Percentiles rank a stretch among this genome's conserved stretches.
phyloP scores from a whole-genome alignment of 1,139 yeast species.

The Candida tropicalis region DNA sequence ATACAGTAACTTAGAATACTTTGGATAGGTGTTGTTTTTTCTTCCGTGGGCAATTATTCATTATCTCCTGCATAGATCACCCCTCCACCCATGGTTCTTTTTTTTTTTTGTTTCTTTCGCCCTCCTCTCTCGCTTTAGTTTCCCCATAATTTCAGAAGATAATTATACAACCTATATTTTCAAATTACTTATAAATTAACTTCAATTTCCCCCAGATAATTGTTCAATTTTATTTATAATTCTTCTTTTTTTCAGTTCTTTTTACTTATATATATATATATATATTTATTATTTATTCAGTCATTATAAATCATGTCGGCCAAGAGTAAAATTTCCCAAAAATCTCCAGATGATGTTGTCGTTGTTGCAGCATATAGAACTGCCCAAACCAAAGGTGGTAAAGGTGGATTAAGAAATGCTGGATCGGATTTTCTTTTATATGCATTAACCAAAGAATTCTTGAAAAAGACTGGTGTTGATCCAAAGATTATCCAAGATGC shows the following conservation, averaged over 20 bases:
- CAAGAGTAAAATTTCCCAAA: constrained; percentile 16
- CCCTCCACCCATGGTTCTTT: background rate
- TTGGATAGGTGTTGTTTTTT: background rate
- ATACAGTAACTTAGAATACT: no score
- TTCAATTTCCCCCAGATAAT: constrained; percentile 2
- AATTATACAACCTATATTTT: background rate
- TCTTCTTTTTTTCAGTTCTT: background rate
- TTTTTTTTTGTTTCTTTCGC: background rate
- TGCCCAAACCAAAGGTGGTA: constrained; percentile 38
- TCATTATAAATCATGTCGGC: constrained; percentile 10
- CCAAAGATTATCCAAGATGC: constrained; percentile 62
- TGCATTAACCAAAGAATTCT: constrained; percentile 29
- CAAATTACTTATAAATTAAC: background rate
- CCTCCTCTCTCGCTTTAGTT: background rate
- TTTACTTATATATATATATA: background rate
- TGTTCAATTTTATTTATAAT: background rate
- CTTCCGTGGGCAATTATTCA: constrained; percentile 2
- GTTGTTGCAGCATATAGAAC: constrained; percentile 39
- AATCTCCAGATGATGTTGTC: constrained; percentile 26
- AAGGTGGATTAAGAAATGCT: constrained; percentile 39
- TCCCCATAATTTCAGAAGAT: constrained; percentile 5
- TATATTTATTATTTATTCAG: background rate
- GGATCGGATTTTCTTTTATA: constrained; percentile 38
- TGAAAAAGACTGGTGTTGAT: constrained; percentile 30
- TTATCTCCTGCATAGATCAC: background rate